phyloP scores from a whole-genome alignment of 495 filamentous ascomycete genomes.

The Beverwykella pulmonaria region DNA sequence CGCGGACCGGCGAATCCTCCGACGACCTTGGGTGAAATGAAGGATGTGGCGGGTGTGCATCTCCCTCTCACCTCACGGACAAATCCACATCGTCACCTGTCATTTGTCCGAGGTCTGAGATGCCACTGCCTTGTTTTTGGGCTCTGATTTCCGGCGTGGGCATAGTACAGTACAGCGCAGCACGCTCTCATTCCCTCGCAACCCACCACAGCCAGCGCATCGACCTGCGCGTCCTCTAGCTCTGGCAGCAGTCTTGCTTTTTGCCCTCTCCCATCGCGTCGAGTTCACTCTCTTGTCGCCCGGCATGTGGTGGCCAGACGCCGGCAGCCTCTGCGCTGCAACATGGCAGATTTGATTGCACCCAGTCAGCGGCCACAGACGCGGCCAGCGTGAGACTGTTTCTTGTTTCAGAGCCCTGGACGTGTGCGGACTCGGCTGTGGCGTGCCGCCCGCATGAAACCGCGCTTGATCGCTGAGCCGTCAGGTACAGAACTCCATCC shows the following conservation, averaged over 20 bases:
- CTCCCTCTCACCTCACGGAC: neutral
- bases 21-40: slow-evolving; percentile 5
- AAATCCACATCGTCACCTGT: neutral
- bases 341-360: neutral
- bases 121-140: neutral
- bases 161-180: neutral
- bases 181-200: neutral
- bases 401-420: slow-evolving; percentile 26
- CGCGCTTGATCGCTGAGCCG: slow-evolving; percentile 12
- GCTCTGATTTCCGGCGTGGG: neutral
- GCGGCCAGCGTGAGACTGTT: slow-evolving; percentile 13
- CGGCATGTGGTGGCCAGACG: slow-evolving; percentile 7
- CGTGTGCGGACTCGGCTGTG: slow-evolving; percentile 18
- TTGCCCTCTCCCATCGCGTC: slow-evolving; percentile 3
- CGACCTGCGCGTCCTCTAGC: slow-evolving; percentile 1
- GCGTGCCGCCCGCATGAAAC: slow-evolving; percentile 7
- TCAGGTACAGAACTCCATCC: slow-evolving; percentile 21
- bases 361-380: slow-evolving; percentile 12
- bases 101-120: slow-evolving; percentile 22
- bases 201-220: neutral
- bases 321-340: slow-evolving; percentile 15
- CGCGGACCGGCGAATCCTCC: neutral
- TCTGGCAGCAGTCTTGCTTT: slow-evolving; percentile 14
- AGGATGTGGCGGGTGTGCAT: slow-evolving; percentile 9
- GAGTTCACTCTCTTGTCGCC: slow-evolving; percentile 2